Conservation (phyloP, 495 filamentous ascomycete genomes). For the Neurospora sp. region DNA sequence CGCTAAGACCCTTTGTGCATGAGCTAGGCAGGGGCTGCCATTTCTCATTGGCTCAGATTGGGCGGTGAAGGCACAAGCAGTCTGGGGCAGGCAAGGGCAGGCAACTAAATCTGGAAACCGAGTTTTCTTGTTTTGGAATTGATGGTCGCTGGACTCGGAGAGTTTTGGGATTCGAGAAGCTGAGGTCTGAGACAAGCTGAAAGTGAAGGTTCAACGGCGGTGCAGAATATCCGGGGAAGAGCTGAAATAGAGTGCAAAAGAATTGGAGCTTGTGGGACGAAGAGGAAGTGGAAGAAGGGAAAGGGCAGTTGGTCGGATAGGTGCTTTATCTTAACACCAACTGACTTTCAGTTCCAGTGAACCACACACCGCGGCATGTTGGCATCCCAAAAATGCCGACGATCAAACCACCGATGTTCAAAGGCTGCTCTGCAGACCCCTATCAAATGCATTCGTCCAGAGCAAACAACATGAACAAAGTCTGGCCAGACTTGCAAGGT, state of each 20-base stretch:
- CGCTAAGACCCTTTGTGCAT: background rate
- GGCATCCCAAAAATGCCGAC: background rate
- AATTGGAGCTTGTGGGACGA: background rate
- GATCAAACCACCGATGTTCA: background rate
- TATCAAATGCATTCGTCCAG: background rate
- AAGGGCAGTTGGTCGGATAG: background rate
- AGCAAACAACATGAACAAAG: background rate
- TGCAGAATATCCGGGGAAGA: background rate
- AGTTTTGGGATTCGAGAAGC: background rate
- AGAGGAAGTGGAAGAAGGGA: background rate
- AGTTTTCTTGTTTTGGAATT: background rate
- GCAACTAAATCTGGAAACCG: background rate
- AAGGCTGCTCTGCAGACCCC: background rate
- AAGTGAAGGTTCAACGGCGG: background rate
- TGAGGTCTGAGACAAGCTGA: background rate
- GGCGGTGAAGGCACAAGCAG: background rate
- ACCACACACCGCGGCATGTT: background rate
- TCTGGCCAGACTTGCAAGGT: background rate
- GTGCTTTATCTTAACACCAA: background rate
- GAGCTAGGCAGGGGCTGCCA: background rate
- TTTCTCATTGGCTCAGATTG: background rate
- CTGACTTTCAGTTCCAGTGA: background rate
- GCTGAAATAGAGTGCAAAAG: background rate
- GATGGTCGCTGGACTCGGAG: background rate
- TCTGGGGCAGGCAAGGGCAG: background rate